These are phyloP conservation scores for Hypoxylon rickii DNA, from an alignment of 495 filamentous ascomycete species.

Conservation along the genomic window DNA sequence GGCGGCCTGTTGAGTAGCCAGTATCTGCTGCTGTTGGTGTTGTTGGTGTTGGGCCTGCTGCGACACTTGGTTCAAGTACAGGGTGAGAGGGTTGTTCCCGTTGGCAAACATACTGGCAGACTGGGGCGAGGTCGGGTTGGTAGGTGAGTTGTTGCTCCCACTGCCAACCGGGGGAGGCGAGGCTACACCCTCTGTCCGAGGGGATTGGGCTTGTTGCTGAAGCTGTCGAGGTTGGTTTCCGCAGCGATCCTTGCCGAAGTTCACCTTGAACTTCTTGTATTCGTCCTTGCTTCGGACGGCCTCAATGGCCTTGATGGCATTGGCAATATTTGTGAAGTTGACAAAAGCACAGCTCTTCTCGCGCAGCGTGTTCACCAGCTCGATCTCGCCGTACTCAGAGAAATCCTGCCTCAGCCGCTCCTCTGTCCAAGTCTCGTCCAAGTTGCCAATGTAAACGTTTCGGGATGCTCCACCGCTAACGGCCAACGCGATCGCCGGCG, in stretches of 20 bases:
- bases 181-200: constrained; percentile 63
- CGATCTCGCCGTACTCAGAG: constrained; percentile 96
- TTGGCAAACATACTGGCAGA: constrained; percentile 67
- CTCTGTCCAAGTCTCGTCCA: constrained; percentile 96
- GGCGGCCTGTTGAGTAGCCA: constrained; percentile 63
- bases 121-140: constrained; percentile 43
- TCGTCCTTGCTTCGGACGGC: constrained; percentile 92
- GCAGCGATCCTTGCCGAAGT: constrained; percentile 98
- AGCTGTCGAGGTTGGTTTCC: constrained; percentile 92
- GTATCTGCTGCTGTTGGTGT: constrained; percentile 68
- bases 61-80: constrained; percentile 88
- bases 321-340: constrained; percentile 99
- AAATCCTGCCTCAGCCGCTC: constrained; percentile 96
- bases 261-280: constrained; percentile 98
- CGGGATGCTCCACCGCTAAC: constrained; percentile 94
- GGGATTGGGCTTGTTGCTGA: constrained; percentile 70
- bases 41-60: constrained; percentile 77
- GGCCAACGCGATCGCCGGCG: constrained; percentile 92
- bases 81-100: constrained; percentile 86
- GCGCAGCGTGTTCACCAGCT: constrained; percentile 92
- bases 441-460: constrained; percentile 97
- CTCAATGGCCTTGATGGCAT: constrained; percentile 98
- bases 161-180: constrained; percentile 68
- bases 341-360: constrained; percentile 99
- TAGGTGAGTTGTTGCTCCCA: constrained; percentile 59